Base-by-base conservation (phyloP, 169 alveolate species). In the Besnoitia besnoiti region DNA sequence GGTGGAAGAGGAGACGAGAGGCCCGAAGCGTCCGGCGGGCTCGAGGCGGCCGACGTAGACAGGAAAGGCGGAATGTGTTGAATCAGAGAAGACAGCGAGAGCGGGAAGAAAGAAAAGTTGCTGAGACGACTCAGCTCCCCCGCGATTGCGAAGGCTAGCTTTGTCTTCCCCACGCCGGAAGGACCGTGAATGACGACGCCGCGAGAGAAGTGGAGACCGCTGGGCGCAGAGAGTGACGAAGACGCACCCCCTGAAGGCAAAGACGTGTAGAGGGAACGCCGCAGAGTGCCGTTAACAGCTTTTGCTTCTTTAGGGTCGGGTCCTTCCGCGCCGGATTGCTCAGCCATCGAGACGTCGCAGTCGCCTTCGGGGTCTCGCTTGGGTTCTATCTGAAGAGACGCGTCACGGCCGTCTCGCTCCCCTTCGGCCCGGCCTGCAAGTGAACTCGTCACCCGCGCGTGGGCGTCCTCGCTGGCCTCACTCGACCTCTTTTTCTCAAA, bases 161-260 rank as follows among this genome's bases (percentile, higher is more conserved):
- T 67, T n/a, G 80, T 67, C 80, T 67, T 67, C 80, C 80, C 80
- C 39, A 67, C 80, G n/a, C 80, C 80, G 2, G 80, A 37, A 7
- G 80, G 80, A 1, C 80, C 80, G 80, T 35, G 39, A 33, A 67
- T 67, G 12, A 67, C 39, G n/a, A 67, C 44, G 10, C 80, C 80
- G 42, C 80, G 80, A 0, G 80, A 67, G 12, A 67, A 35, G 46
- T 67, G 80, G 19, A 67, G 39, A n/a, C 67, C 67, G 67, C 67
- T 55, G 67, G 1, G 24, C 67, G 24, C n/a, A n/a, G n/a, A n/a
- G n/a, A n/a, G n/a, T n/a, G n/a, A n/a, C n/a, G n/a, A n/a, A n/a
- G n/a, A n/a, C n/a, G n/a, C n/a, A n/a, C n/a, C n/a, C n/a, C n/a
- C n/a, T n/a, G n/a, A n/a, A n/a, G n/a, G n/a, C n/a, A n/a, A n/a